These are phyloP conservation scores for Sclerotinia glacialis DNA, from an alignment of 2,329 filamentous ascomycete genomes.

Conservation along the genomic window DNA sequence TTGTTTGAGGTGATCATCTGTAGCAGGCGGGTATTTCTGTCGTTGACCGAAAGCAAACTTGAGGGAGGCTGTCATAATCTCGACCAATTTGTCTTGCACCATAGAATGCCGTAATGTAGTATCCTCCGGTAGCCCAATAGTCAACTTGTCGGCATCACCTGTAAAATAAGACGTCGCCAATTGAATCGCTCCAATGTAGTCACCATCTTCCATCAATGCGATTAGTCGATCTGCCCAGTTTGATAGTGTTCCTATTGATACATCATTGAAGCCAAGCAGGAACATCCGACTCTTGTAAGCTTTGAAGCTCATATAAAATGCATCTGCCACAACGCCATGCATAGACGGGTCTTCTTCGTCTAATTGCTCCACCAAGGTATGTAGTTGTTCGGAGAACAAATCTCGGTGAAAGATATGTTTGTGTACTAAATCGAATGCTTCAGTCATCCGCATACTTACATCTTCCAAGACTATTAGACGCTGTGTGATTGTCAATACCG, in stretches of 20 bases:
- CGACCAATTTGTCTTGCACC: slow-evolving; percentile 83
- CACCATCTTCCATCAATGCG: slow-evolving; percentile 93
- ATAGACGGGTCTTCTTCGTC: slow-evolving; percentile 84
- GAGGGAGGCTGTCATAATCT: slow-evolving; percentile 89
- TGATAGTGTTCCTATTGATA: slow-evolving; percentile 85
- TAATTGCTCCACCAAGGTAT: slow-evolving; percentile 78
- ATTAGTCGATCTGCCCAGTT: slow-evolving; percentile 96
- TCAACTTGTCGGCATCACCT: slow-evolving; percentile 88
- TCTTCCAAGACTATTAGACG: slow-evolving; percentile 91
- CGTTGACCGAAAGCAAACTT: slow-evolving; percentile 80
- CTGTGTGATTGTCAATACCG: slow-evolving; percentile 90
- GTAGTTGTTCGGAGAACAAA: slow-evolving; percentile 83
- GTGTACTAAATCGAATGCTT: slow-evolving; percentile 87
- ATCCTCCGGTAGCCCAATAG: slow-evolving; percentile 88
- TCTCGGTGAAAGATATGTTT: slow-evolving; percentile 92
- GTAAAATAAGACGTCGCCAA: slow-evolving; percentile 90
- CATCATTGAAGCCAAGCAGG: slow-evolving; percentile 86
- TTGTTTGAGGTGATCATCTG: slow-evolving; percentile 61
- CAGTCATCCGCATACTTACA: slow-evolving; percentile 81
- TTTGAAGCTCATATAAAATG: slow-evolving; percentile 96
- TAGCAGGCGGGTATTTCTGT: slow-evolving; percentile 46
- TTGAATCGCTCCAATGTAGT: slow-evolving; percentile 87
- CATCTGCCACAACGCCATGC: slow-evolving; percentile 95
- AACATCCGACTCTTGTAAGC: slow-evolving; percentile 94
- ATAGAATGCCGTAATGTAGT: slow-evolving; percentile 70